Conservation (phyloP, 2,329 filamentous ascomycete genomes). For the Knufia fluminis region DNA sequence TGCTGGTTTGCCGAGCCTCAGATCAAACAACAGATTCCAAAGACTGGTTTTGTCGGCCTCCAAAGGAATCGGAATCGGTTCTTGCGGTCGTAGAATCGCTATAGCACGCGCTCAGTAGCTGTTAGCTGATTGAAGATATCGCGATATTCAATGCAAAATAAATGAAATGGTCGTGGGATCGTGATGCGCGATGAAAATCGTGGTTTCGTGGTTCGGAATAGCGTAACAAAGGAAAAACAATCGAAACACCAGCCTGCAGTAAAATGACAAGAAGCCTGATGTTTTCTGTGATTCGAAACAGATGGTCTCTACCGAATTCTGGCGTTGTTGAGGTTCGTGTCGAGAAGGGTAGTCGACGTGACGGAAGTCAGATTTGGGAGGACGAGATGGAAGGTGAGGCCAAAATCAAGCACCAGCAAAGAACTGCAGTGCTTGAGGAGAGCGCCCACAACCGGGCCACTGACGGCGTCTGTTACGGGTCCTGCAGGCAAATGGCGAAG, state of each 20-base stretch:
- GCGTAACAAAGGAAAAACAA: not conserved
- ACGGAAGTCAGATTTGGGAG: slow-evolving; percentile 6
- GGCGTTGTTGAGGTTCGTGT: not conserved
- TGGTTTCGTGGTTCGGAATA: not conserved
- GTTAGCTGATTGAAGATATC: not conserved
- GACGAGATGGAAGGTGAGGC: slow-evolving; percentile 1
- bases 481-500: slow-evolving; percentile 1
- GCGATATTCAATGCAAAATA: not conserved
- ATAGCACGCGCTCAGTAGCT: not conserved
- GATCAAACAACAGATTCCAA: not conserved
- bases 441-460: not conserved
- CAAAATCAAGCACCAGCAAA: slow-evolving; percentile 2
- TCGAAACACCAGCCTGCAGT: not conserved
- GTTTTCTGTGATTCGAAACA: not conserved
- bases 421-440: slow-evolving; percentile 6
- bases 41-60: not conserved
- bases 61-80: not conserved
- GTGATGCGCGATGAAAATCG: not conserved
- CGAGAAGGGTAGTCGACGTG: not conserved
- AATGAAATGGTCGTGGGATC: not conserved
- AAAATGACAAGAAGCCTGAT: not conserved
- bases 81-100: not conserved
- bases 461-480: slow-evolving; percentile 5
- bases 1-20: slow-evolving; percentile 6
- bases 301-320: not conserved